A percentile compares a stretch with the other conserved stretches of the same genome.
These are phyloP conservation scores for Phyllosticta capitalensis DNA, from an alignment of 2,329 filamentous ascomycete species.

Conservation along the genomic window DNA sequence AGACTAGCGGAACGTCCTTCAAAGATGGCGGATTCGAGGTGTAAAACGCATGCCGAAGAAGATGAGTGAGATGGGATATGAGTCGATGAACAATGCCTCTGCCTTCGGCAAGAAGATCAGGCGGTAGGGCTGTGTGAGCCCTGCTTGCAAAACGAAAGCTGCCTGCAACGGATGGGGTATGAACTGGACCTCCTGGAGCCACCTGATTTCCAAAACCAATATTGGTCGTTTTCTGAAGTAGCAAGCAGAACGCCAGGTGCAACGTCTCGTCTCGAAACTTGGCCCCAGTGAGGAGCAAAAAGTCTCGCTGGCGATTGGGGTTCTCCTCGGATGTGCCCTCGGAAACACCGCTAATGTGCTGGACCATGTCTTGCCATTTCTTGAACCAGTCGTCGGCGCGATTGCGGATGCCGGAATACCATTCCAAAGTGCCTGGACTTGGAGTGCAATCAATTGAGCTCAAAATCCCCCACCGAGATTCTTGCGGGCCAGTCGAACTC, in stretches of 20 bases:
- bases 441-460: neutral
- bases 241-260: constrained; percentile 5
- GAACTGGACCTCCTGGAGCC: neutral
- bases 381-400: constrained; percentile 3
- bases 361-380: neutral
- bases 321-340: neutral
- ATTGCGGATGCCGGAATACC: constrained; percentile 1
- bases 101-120: constrained; percentile 4
- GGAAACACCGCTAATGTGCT: neutral
- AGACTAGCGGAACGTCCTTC: constrained; percentile 2
- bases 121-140: neutral
- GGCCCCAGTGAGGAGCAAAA: neutral
- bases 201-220: neutral
- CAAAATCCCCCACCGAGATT: neutral
- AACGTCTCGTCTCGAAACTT: constrained; percentile 10
- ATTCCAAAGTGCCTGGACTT: constrained; percentile 1
- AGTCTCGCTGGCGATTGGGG: neutral
- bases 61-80: neutral
- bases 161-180: neutral
- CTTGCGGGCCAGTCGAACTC: neutral
- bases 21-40: neutral
- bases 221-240: neutral
- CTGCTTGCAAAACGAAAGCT: neutral
- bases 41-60: constrained; percentile 7
- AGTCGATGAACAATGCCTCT: constrained; percentile 2